phyloP scores from a whole-genome alignment of 768 basidiomycete species.

The Suillus ampliporus region DNA sequence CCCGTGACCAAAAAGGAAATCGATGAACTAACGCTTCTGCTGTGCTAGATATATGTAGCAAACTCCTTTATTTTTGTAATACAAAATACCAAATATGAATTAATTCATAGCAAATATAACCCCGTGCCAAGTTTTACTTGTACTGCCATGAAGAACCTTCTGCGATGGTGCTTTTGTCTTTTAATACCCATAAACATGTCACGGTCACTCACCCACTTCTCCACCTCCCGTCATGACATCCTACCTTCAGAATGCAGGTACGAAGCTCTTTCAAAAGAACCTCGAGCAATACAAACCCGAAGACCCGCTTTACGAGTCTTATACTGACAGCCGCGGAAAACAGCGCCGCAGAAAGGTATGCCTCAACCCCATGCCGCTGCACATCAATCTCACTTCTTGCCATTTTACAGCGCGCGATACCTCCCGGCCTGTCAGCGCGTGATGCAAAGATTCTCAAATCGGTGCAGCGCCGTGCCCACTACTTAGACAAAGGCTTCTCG shows the following conservation, averaged over 20 bases:
- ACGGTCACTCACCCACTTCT: not conserved
- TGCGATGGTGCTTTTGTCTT: constrained; percentile 9
- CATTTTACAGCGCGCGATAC: constrained; percentile 61
- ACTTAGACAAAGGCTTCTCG: constrained; percentile 86
- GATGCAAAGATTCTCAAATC: constrained; percentile 78
- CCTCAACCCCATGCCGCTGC: constrained; percentile 39
- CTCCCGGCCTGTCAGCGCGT: constrained; percentile 75
- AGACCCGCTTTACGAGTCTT: constrained; percentile 72
- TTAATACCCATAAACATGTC: not conserved
- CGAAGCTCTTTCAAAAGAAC: constrained; percentile 66
- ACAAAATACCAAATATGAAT: not conserved
- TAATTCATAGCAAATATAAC: not conserved
- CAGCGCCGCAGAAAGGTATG: constrained; percentile 44
- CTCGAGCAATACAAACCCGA: constrained; percentile 68
- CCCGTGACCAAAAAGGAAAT: no score
- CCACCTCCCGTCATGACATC: constrained; percentile 26
- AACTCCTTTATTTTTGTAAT: not conserved
- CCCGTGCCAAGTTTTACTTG: no score
- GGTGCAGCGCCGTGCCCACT: constrained; percentile 78
- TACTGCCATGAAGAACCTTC: not conserved
- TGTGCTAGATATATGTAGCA: not conserved
- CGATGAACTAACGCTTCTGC: not conserved
- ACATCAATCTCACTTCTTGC: constrained; percentile 47
- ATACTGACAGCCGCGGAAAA: constrained; percentile 34
- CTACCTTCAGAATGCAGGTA: constrained; percentile 52